phyloP scores from a whole-genome alignment of 208 protist genomes.

The Leishmania tarentolae region DNA sequence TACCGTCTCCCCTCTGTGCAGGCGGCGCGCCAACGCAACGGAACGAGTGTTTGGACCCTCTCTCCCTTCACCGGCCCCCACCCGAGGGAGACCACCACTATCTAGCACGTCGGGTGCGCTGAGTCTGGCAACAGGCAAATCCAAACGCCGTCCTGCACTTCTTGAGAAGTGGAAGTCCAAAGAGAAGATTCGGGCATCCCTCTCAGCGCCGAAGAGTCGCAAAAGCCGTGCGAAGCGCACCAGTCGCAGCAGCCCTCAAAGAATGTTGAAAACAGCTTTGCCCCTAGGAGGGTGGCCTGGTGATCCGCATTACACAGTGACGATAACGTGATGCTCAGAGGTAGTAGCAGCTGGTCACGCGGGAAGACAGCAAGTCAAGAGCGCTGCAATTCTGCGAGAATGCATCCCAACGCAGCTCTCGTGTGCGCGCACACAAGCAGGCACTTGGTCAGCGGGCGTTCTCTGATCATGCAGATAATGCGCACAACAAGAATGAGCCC shows the following conservation, averaged over 20 bases:
- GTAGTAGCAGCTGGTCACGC: background rate
- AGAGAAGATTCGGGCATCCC: background rate
- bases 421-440: background rate
- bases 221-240: no score
- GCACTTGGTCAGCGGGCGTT: background rate
- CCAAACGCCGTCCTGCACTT: background rate
- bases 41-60: background rate
- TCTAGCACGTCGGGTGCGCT: background rate
- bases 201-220: background rate
- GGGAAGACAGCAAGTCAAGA: background rate
- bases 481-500: background rate
- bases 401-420: background rate
- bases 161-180: background rate
- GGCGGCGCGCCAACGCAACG: background rate
- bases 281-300: no score
- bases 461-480: background rate
- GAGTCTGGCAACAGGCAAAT: background rate
- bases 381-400: background rate
- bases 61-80: background rate
- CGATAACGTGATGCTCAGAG: background rate
- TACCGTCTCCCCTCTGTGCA: background rate
- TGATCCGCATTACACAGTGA: no score
- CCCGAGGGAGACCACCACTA: background rate
- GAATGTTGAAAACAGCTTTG: no score
- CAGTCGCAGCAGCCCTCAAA: background rate